A percentile compares a stretch with the other conserved stretches of the same genome.
Evolutionary conservation across 305 asterid species (phyloP).

Genomic region (Fraxinus ornus): DNA sequence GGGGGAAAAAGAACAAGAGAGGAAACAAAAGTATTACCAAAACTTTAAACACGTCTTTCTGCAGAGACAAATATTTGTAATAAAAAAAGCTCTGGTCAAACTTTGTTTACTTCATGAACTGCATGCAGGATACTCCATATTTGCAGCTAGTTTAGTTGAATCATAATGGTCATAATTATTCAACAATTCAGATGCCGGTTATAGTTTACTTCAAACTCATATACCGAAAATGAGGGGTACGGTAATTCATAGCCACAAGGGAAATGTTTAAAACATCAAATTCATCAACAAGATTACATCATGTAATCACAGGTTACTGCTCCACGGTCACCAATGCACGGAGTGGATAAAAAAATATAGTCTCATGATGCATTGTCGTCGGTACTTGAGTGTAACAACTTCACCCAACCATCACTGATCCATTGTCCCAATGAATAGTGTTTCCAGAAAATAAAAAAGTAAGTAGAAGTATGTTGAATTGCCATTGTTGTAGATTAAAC

Average conservation of each 20-base stretch:
- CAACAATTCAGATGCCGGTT: neutral
- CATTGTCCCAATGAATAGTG: neutral
- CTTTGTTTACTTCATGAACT: neutral
- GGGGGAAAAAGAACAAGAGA: neutral
- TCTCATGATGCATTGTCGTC: neutral
- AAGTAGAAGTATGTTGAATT: neutral
- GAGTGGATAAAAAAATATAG: neutral
- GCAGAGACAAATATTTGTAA: neutral
- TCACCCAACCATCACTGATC: neutral
- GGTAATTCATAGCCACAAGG: neutral
- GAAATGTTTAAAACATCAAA: neutral
- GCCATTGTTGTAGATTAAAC: neutral
- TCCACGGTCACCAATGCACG: neutral
- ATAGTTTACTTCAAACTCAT: neutral
- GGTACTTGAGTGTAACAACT: neutral
- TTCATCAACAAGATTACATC: neutral
- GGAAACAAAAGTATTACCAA: neutral
- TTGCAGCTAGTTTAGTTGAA: neutral
- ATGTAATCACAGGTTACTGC: neutral
- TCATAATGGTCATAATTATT: neutral
- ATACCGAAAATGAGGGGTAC: neutral
- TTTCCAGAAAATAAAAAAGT: neutral
- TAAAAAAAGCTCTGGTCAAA: neutral
- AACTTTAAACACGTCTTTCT: neutral
- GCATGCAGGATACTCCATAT: neutral